Conservation (phyloP, 805 yeast species). For the Candida sanyiensis region DNA sequence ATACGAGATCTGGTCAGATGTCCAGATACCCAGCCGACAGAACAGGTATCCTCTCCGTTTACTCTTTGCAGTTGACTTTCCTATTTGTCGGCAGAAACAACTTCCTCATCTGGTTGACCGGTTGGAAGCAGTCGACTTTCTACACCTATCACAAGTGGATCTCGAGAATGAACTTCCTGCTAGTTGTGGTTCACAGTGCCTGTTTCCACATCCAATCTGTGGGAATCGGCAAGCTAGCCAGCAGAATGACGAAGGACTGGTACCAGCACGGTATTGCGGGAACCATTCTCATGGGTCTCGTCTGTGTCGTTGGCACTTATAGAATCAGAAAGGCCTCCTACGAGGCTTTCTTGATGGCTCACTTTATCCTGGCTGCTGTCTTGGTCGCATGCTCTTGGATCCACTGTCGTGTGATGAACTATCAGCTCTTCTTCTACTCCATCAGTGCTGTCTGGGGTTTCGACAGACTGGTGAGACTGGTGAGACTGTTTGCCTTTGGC, state of each 20-base stretch:
- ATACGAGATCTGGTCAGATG: neutral
- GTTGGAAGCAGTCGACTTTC: slow-evolving; percentile 59
- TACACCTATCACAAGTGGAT: slow-evolving; percentile 62
- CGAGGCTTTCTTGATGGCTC: slow-evolving; percentile 56
- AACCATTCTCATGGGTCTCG: slow-evolving; percentile 35
- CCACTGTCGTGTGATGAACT: slow-evolving; percentile 37
- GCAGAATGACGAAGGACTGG: slow-evolving; percentile 11
- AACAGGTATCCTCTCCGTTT: slow-evolving; percentile 26
- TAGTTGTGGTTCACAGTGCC: slow-evolving; percentile 19
- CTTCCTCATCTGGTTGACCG: slow-evolving; percentile 52
- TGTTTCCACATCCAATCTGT: slow-evolving; percentile 18
- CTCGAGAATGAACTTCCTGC: slow-evolving; percentile 36
- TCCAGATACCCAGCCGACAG: slow-evolving; percentile 16
- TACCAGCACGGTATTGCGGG: slow-evolving; percentile 40
- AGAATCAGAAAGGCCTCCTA: slow-evolving; percentile 48
- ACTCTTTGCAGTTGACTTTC: slow-evolving; percentile 46
- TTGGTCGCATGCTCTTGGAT: slow-evolving; percentile 52
- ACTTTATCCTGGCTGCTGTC: slow-evolving; percentile 47
- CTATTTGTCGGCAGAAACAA: slow-evolving; percentile 71
- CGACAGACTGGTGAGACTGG: slow-evolving; percentile 42
- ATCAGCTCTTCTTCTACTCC: slow-evolving; percentile 39
- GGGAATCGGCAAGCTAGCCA: slow-evolving; percentile 1
- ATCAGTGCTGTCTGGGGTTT: slow-evolving; percentile 13
- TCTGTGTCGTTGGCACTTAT: slow-evolving; percentile 45
- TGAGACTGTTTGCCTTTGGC: slow-evolving; percentile 25